Conservation (phyloP, 2,329 filamentous ascomycete species). For the Claviceps arundinis region DNA sequence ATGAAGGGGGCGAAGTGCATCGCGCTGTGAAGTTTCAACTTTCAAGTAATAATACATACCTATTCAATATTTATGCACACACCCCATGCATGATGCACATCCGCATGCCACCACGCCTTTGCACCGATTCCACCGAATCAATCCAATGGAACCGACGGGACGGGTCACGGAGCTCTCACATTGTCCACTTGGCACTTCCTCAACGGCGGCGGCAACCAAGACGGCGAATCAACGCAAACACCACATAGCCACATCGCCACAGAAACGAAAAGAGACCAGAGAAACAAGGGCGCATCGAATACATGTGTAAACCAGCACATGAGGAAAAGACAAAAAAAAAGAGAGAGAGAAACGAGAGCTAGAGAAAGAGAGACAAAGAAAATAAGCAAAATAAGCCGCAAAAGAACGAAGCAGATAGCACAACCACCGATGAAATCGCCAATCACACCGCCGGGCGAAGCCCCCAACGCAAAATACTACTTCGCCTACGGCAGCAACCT, state of each 20-base stretch:
- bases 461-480: constrained; percentile 20
- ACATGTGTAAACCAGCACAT: not conserved
- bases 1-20: no score
- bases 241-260: not conserved
- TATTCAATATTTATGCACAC: no score
- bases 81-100: no score
- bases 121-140: not conserved
- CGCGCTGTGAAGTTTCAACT: no score
- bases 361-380: not conserved
- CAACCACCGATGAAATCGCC: not conserved
- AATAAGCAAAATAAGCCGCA: not conserved
- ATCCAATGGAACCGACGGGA: not conserved
- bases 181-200: not conserved
- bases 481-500: constrained; percentile 36
- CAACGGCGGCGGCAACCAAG: no score
- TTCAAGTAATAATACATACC: no score
- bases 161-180: not conserved
- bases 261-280: no score
- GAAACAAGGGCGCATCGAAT: not conserved
- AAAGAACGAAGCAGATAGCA: not conserved
- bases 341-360: not conserved
- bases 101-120: not conserved
- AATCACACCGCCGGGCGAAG: not conserved
- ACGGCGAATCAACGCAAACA: not conserved
- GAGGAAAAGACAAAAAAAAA: not conserved